Evolutionary conservation across 2,329 filamentous ascomycete genomes (phyloP).

Genomic region (Scortechinia acanthostroma): DNA sequence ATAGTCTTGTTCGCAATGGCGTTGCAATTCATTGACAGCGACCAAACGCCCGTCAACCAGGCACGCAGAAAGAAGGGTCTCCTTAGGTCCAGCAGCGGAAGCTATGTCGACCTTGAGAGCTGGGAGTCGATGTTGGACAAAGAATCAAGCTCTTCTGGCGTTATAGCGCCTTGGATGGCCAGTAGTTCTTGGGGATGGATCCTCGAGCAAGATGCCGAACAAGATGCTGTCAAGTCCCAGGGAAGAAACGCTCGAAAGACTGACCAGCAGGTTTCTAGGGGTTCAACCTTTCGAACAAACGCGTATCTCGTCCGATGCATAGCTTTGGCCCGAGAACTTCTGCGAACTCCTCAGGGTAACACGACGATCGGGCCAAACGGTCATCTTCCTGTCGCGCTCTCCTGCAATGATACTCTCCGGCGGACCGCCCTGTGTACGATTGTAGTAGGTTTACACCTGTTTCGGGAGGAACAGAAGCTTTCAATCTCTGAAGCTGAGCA

Average conservation of each 20-base stretch:
- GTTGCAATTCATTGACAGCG: slow-evolving; percentile 42
- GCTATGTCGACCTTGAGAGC: slow-evolving; percentile 23
- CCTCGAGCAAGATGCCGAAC: slow-evolving; percentile 40
- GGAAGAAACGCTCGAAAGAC: background rate
- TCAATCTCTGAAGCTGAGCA: slow-evolving; percentile 45
- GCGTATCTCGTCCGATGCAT: slow-evolving; percentile 37
- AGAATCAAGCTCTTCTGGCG: slow-evolving; percentile 37
- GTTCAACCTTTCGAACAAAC: slow-evolving; percentile 7
- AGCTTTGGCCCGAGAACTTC: slow-evolving; percentile 57
- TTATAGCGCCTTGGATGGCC: slow-evolving; percentile 49
- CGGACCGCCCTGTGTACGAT: slow-evolving; percentile 58
- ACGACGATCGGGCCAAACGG: slow-evolving; percentile 42
- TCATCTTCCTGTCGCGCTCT: slow-evolving; percentile 56
- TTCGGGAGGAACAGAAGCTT: slow-evolving; percentile 85
- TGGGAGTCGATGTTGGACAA: slow-evolving; percentile 38
- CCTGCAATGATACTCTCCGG: slow-evolving; percentile 43
- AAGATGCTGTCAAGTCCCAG: slow-evolving; percentile 7
- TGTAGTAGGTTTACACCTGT: slow-evolving; percentile 72
- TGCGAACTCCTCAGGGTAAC: slow-evolving; percentile 49
- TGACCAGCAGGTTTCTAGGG: background rate
- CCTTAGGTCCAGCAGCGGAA: slow-evolving; percentile 30
- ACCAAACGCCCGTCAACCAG: slow-evolving; percentile 23
- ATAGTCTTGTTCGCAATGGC: slow-evolving; percentile 59
- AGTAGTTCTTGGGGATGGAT: slow-evolving; percentile 68
- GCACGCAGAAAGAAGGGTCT: slow-evolving; percentile 22